phyloP scores from a whole-genome alignment of 208 protist genomes.

The Leishmania gerbilli region DNA sequence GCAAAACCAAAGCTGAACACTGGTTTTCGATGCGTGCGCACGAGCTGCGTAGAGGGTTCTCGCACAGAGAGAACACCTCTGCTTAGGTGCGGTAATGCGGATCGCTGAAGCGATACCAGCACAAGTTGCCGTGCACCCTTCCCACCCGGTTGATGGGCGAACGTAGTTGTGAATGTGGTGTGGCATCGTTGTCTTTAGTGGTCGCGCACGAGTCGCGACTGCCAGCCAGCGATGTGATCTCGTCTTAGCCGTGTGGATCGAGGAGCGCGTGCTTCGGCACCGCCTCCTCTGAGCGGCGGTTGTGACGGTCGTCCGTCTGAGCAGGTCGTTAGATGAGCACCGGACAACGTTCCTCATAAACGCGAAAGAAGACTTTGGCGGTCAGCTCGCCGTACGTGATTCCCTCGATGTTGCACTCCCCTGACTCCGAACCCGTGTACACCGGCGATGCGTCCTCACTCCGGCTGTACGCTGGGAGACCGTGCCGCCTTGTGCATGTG shows the following conservation, averaged over 20 bases:
- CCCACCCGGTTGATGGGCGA: neutral
- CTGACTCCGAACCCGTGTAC: conserved; percentile 23
- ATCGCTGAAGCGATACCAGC: conserved; percentile 53
- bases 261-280: conserved; percentile 26
- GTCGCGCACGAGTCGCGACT: conserved; percentile 46
- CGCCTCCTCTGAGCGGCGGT: conserved; percentile 3
- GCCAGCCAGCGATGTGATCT: conserved; percentile 38
- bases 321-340: conserved; percentile 27
- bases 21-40: conserved; percentile 12
- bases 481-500: neutral
- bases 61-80: conserved; percentile 29
- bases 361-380: conserved; percentile 16
- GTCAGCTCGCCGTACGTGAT: conserved; percentile 18
- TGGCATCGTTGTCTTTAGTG: conserved; percentile 15
- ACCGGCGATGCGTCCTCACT: conserved; percentile 4
- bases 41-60: conserved; percentile 24
- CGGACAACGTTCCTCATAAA: conserved; percentile 26
- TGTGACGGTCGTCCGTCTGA: neutral
- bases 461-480: neutral
- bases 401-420: conserved; percentile 37
- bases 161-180: conserved; percentile 30
- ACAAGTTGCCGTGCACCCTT: conserved; percentile 20
- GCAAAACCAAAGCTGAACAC: conserved; percentile 50
- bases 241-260: conserved; percentile 29
- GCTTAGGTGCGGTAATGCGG: conserved; percentile 31